phyloP scores from a whole-genome alignment of 225 moss, liverwort and hornwort genomes.

The Pseudisothecium myosuroides region DNA sequence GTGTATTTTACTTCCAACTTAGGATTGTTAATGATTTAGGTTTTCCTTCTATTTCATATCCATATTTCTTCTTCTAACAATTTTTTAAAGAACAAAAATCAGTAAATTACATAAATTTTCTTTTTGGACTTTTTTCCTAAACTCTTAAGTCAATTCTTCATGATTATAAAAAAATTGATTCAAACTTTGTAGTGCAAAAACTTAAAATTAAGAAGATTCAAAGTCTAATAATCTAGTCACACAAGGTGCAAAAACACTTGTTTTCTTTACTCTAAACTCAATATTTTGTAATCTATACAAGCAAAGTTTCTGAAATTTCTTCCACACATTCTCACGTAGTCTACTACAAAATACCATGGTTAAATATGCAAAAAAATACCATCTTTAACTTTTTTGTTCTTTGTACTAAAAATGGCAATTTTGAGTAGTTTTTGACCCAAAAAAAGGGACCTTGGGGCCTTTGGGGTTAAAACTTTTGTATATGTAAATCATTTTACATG shows the following conservation, averaged over 20 bases:
- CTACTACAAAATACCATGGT: background rate
- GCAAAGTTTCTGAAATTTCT: background rate
- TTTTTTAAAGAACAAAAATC: background rate
- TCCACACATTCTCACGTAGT: background rate
- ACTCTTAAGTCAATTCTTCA: background rate
- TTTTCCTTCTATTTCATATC: accelerated
- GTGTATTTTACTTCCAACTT: background rate
- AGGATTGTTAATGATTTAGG: background rate
- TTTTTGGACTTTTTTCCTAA: background rate
- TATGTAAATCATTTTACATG: background rate
- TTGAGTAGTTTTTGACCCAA: accelerated
- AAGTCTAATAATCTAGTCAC: background rate
- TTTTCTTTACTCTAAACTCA: background rate
- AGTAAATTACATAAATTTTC: no score
- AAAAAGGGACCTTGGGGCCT: accelerated
- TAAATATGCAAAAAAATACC: background rate
- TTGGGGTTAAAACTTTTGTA: accelerated
- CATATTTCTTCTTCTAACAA: accelerated
- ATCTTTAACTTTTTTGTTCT: background rate
- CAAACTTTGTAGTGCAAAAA: background rate
- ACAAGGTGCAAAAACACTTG: background rate
- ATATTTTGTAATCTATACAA: background rate
- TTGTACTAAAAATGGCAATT: background rate
- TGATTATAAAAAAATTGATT: background rate
- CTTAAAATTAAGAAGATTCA: background rate